phyloP scores from a whole-genome alignment of 768 basidiomycete species.

The Boletus sensibilis region DNA sequence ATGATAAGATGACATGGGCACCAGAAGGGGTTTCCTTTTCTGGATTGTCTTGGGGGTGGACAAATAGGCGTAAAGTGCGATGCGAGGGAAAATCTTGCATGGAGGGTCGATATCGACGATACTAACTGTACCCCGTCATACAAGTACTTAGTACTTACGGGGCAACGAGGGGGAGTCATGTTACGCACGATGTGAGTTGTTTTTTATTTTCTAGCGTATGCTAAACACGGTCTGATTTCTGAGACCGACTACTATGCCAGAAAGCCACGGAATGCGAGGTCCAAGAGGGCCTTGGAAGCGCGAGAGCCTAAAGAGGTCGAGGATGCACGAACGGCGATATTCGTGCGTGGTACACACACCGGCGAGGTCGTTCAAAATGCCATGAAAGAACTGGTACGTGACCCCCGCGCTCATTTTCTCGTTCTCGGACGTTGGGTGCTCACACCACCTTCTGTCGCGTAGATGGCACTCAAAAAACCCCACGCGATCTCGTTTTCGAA shows the following conservation, averaged over 20 bases:
- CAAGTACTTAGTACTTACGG: no score
- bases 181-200: constrained; percentile 32
- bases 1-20: no score
- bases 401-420: neutral
- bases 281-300: constrained; percentile 85
- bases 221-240: neutral
- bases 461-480: constrained; percentile 96
- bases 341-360: constrained; percentile 85
- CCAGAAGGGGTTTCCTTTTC: neutral
- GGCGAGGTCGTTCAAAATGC: constrained; percentile 76
- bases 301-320: constrained; percentile 89
- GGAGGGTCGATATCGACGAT: neutral
- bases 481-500: constrained; percentile 90
- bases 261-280: constrained; percentile 95
- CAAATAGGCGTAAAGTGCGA: neutral
- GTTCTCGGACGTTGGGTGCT: neutral
- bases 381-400: constrained; percentile 85
- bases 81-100: neutral
- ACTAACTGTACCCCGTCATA: no score
- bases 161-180: no score
- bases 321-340: constrained; percentile 82
- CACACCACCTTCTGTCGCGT: neutral
- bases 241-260: constrained; percentile 32
- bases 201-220: neutral
- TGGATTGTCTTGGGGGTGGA: neutral